Conservation (phyloP, 2,329 filamentous ascomycete species). For the Harringtonia aguacate region DNA sequence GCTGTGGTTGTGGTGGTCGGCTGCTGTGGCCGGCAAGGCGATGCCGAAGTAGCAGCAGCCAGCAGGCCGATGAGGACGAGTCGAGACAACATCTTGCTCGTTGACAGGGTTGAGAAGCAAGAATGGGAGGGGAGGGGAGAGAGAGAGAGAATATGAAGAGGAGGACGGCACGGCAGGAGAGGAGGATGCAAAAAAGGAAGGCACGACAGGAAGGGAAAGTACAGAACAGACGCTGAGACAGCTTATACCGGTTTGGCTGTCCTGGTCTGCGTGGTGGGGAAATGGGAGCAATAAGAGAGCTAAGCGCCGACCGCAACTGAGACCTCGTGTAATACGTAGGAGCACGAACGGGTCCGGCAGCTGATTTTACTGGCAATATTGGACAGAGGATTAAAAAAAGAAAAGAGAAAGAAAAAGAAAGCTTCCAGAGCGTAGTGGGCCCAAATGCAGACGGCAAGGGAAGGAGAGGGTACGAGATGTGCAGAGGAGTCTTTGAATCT, state of each 20-base stretch:
- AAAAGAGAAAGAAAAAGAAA: neutral
- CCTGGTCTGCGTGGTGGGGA: too few relatives aligned
- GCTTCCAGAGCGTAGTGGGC: neutral
- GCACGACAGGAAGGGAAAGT: too few relatives aligned
- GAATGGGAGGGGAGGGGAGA: too few relatives aligned
- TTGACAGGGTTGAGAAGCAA: too few relatives aligned
- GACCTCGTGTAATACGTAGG: neutral
- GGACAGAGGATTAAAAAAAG: neutral
- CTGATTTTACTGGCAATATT: neutral
- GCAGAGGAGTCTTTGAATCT: too few relatives aligned
- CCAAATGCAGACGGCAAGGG: too few relatives aligned
- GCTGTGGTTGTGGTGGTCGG: conserved; percentile 17
- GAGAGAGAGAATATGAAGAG: too few relatives aligned
- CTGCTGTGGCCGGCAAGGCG: conserved; percentile 9
- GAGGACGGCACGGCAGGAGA: too few relatives aligned
- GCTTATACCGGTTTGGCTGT: too few relatives aligned
- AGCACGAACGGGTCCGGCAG: neutral
- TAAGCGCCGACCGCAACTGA: neutral
- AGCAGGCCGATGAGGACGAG: conserved; percentile 7
- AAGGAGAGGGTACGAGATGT: neutral
- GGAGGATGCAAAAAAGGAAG: too few relatives aligned
- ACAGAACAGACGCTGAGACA: too few relatives aligned
- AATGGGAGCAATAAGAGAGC: neutral
- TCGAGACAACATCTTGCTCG: neutral
- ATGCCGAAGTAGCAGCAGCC: conserved; percentile 8